A percentile compares a stretch with the other conserved stretches of the same genome.
phyloP scores from a whole-genome alignment of 495 filamentous ascomycete genomes.

The Umbilicaria muhlenbergii region DNA sequence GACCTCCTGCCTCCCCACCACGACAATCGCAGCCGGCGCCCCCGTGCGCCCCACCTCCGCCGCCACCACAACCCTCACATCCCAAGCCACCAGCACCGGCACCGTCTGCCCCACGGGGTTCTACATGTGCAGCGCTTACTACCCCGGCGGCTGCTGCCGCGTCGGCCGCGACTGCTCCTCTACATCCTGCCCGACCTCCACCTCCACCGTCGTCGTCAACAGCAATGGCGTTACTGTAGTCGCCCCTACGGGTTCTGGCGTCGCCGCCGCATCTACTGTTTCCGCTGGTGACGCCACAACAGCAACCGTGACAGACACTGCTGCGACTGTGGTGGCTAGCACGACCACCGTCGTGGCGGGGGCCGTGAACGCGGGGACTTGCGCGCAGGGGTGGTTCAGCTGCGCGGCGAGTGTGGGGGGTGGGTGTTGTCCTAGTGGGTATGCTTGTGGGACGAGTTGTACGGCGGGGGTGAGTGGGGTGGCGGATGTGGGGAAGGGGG shows the following conservation, averaged over 20 bases:
- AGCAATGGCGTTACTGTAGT: conserved; percentile 50
- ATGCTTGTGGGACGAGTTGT: conserved; percentile 59
- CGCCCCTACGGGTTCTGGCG: conserved; percentile 34
- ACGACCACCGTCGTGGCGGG: background rate
- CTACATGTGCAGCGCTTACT: conserved; percentile 53
- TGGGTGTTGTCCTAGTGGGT: conserved; percentile 67
- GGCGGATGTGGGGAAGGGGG: conserved; percentile 40
- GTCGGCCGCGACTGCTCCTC: conserved; percentile 69
- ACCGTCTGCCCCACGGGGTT: conserved; percentile 54
- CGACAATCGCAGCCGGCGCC: conserved; percentile 21
- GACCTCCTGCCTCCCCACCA: conserved; percentile 13
- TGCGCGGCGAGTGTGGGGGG: conserved; percentile 53
- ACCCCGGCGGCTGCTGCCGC: conserved; percentile 63
- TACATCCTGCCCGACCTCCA: conserved; percentile 46
- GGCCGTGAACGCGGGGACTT: conserved; percentile 21
- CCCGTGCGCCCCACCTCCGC: conserved; percentile 37
- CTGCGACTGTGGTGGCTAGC: background rate
- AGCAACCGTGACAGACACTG: background rate
- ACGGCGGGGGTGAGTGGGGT: conserved; percentile 35
- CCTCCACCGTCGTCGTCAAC: conserved; percentile 45
- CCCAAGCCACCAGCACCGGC: conserved; percentile 15
- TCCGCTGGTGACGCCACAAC: conserved; percentile 9
- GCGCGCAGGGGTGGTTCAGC: conserved; percentile 63
- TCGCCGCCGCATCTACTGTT: conserved; percentile 14
- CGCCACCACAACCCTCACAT: conserved; percentile 20